Evolutionary conservation across 805 yeast species (phyloP).

Genomic region (Zygosaccharomyces bisporus): DNA sequence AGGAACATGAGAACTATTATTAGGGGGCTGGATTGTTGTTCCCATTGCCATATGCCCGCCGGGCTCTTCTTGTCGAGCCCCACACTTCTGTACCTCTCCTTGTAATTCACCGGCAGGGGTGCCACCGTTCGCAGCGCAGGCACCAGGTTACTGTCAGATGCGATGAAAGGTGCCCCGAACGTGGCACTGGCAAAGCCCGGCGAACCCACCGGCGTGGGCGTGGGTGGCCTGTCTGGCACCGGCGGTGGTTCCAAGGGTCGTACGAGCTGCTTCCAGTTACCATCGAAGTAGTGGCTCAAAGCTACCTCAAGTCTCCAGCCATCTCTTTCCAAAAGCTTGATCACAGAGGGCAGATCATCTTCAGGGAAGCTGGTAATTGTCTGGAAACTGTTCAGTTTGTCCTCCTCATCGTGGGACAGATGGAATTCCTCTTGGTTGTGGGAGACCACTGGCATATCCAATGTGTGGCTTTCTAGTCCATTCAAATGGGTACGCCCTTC

Average conservation of each 20-base stretch:
- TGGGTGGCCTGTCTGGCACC: constrained; percentile 13
- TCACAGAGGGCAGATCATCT: constrained; percentile 45
- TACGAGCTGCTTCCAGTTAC: constrained; percentile 38
- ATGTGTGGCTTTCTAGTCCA: neutral
- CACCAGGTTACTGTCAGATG: constrained; percentile 12
- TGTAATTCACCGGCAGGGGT: constrained; percentile 33
- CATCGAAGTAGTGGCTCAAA: constrained; percentile 59
- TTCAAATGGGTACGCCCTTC: neutral
- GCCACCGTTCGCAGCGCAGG: constrained; percentile 36
- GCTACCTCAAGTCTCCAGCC: constrained; percentile 63
- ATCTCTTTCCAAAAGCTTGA: constrained; percentile 46
- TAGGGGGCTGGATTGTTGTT: constrained; percentile 33
- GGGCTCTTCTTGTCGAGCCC: constrained; percentile 23
- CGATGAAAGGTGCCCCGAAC: constrained; percentile 10
- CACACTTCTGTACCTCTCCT: constrained; percentile 24
- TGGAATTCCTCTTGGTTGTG: constrained; percentile 28
- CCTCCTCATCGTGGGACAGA: constrained; percentile 42
- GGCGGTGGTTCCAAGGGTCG: constrained; percentile 10
- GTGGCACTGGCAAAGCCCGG: constrained; percentile 1
- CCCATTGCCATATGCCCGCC: constrained; percentile 11
- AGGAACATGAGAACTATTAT: constrained; percentile 51
- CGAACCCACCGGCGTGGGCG: constrained; percentile 13
- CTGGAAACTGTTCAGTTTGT: constrained; percentile 46
- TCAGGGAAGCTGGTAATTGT: constrained; percentile 49
- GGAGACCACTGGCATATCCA: constrained; percentile 29